Evolutionary conservation across 306 rosid species (phyloP), one percentile per base, ranked within the genome.

Genomic region (Hippophae rhamnoides): DNA sequence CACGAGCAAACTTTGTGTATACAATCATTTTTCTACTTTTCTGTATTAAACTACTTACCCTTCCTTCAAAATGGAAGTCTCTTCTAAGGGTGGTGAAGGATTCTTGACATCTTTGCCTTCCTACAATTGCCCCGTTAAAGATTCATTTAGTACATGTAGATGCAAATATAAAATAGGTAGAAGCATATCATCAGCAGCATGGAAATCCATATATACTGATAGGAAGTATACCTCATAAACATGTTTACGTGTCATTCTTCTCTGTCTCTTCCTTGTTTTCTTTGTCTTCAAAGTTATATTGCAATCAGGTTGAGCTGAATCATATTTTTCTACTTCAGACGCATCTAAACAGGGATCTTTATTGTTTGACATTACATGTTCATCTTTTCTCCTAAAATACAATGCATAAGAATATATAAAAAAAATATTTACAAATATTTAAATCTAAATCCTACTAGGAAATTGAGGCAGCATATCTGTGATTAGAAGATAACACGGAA

Each of bases 331-430:
- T 5, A 14, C 31, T 49, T 10, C 45, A 47, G 65, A 61, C 8
- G 9, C 12, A 47, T 61, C 56, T 49, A 41, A 40, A 18, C 41
- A 49, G 2, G 25, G 40, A 14, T 48, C 41, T 51, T 41, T 42
- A 38, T 51, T 31, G 12, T 62, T 52, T 13, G 13, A 40, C 1
- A 50, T 18, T 12, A 13, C 55, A 50, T 41, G 47, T 49, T 42
- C 47, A 52, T 52, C 56, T 7, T 41, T 23, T 41, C 45, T 65
- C 52, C 62, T 58, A 58, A 58, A 43, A 43, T n/a, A 58, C 14
- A 13, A 26, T 43, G 58, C 7, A 63, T 11, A 51, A 42, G 7
- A 18, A 1, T 25, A 18, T 18, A 18, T 18, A 18, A 27, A 52
- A 43, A 64, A 55, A 43, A 26, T 52, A 11, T 23, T 5, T 10